Base-by-base conservation (phyloP, 2,329 filamentous ascomycete species). In the Phyllosticta citribraziliensis region DNA sequence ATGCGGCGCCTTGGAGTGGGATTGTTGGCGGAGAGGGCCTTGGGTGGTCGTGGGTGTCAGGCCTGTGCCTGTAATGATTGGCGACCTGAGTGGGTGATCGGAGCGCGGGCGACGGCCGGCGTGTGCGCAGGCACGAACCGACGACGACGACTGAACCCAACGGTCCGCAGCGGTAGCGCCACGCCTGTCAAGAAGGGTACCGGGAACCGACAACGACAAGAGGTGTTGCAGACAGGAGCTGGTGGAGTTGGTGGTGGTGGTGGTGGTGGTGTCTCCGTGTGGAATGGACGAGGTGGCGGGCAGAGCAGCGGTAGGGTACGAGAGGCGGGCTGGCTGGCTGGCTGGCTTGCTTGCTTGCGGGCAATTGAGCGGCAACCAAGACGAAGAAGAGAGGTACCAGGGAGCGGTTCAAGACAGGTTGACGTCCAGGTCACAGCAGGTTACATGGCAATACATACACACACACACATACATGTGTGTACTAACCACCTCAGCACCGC, bases 1-100 rank as follows among this genome's bases (percentile, higher is more conserved):
- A 60, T 65, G 69, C 64, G 64, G 64, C 66, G 64, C 66, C 63
- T 67, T 66, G 68, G 33, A 69, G 53, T 56, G 54, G 40, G 55
- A 61, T 56, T 56, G 58, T 54, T 61, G 58, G 52, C 52, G 52
- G 50, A 57, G 52, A 55, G 35, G 52, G 58, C 52, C 58, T 52
- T 60, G 58, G 33, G 33, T 40, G 33, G 33, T 30, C 2, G 27
- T 52, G 51, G 51, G 51, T 11, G 10, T 52, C n/a, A 24, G 51
- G 51, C 22, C 58, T 54, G 54, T 56, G 58, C 54, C 54, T 50
- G 51, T 27, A 11, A 54, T 54, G 58, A 61, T 61, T 61, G 58
- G 58, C 58, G 54, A 22, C 22, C 22, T 22, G 22, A 40, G 33
- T 40, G 33, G 33, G 33, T 40, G 33, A 40, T 40, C 33, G 33